These are phyloP conservation scores for Citrus unshiu DNA, from an alignment of 345 rosid genomes.

Conservation along the genomic window DNA sequence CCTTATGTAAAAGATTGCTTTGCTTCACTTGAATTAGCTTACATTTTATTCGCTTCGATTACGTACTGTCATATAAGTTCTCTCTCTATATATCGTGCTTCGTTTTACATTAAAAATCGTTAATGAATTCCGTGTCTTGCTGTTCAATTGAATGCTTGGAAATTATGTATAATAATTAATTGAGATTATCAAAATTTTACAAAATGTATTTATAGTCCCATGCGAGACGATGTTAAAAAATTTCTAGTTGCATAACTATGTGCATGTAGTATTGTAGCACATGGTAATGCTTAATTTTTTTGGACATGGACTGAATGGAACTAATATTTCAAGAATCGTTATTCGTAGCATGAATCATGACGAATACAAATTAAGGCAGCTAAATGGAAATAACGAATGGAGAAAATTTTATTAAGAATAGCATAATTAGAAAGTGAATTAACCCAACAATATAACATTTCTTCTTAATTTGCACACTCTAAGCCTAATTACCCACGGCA, in stretches of 20 bases:
- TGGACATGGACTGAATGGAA: neutral
- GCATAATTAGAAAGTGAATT: neutral
- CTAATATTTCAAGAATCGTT: neutral
- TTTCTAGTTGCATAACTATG: neutral
- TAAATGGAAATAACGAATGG: neutral
- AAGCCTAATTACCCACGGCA: neutral
- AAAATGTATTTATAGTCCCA: neutral
- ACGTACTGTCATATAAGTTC: too few species aligned
- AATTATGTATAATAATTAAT: neutral
- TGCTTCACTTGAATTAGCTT: constrained; percentile 14
- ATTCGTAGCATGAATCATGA: too few species aligned
- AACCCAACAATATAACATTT: neutral
- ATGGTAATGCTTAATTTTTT: neutral
- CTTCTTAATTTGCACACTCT: neutral
- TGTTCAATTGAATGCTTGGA: neutral
- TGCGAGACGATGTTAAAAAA: neutral
- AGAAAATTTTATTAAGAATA: constrained; percentile 5
- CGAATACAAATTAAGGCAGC: neutral
- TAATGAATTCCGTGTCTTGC: neutral
- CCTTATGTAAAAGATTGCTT: constrained; percentile 20
- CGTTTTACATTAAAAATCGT: neutral
- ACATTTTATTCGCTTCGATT: neutral
- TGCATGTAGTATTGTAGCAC: neutral
- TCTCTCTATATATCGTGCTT: neutral
- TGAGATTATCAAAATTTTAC: neutral